These are phyloP conservation scores for Amylostereum areolatum DNA, from an alignment of 1,284 basidiomycete genomes.

Conservation along the genomic window DNA sequence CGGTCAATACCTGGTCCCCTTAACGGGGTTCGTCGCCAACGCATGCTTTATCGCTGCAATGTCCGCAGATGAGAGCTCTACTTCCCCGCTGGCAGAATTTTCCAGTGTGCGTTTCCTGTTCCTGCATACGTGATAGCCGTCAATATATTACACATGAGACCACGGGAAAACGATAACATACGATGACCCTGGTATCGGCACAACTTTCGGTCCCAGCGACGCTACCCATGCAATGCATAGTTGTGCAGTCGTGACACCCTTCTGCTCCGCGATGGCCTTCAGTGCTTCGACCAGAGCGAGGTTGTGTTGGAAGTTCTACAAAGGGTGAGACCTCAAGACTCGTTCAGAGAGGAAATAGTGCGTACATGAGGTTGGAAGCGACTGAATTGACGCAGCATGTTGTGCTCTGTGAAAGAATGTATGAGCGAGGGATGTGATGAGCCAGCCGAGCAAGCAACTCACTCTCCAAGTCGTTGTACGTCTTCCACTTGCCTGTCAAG, in stretches of 20 bases:
- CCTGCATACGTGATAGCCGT: constrained; percentile 4
- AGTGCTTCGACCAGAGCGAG: constrained; percentile 45
- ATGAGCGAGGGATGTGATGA: too few relatives aligned
- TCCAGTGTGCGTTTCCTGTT: constrained; percentile 28
- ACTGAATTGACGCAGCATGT: constrained; percentile 28
- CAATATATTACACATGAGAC: constrained; percentile 8
- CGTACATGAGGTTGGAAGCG: constrained; percentile 28
- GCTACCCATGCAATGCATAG: constrained; percentile 59
- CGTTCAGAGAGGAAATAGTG: constrained; percentile 8
- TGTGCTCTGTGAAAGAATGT: constrained; percentile 18
- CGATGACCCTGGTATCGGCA: constrained; percentile 54
- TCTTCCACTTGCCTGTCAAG: constrained; percentile 33
- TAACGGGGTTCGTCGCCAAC: constrained; percentile 13
- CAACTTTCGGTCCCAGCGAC: constrained; percentile 37
- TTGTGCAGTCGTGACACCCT: constrained; percentile 48
- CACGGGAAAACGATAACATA: constrained; percentile 40
- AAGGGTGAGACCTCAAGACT: constrained; percentile 27
- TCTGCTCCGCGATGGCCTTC: constrained; percentile 38
- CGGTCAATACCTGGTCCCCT: constrained; percentile 11
- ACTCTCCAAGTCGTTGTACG: too few relatives aligned
- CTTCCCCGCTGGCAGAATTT: constrained; percentile 28
- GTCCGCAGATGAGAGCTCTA: constrained; percentile 25
- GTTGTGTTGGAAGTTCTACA: constrained; percentile 47
- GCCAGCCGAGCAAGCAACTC: too few relatives aligned
- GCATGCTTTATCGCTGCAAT: constrained; percentile 24